Evolutionary conservation across 1,139 yeast species (phyloP), one percentile per base, ranked within the genome.

Genomic region (Yarrowia galli): DNA sequence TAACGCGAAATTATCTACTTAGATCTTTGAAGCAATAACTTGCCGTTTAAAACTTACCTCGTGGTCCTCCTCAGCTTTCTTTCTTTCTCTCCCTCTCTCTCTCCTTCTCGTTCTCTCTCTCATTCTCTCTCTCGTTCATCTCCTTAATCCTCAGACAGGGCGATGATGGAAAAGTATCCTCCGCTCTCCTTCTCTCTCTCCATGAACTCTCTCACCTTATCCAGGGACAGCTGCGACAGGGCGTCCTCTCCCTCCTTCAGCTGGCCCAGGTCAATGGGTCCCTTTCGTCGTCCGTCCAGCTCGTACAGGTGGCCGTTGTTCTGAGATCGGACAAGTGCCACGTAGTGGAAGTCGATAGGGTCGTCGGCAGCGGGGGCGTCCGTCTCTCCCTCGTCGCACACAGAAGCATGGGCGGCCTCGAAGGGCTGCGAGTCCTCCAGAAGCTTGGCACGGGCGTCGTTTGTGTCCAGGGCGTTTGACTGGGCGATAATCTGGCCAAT

Each of bases 221-320:
- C 79, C 16, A 81, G 75, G 22, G 92, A 80, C 25, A 79, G 75
- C 2, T 81, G 79, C 61, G 87, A 88, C 32, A 83, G 81, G 42
- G 92, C 74, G 48, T 92, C 82, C 73, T 89, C 89, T 12, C 71
- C 75, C 7, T 71, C 73, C 0, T 69, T 71, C 3, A 83, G 74
- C 16, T 72, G 73, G 0, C 96, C 93, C 68, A 90, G 79, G 70
- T 85, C 87, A 60, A 88, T 81, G 0, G 97, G 93, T 0, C 97
- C 97, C 54, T 79, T 80, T 72, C 97, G 83, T 72, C 98, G 83
- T 0, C 99, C 99, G 75, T 95, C 99, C 65, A 95, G 82, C 77
- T 95, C 98, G 73, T 86, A 90, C 38, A 93, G 76, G 49, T 71
- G 70, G n/a, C 85, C 74, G 15, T 73, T 68, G 25, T 78, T 78